Percentiles rank a stretch among this genome's conserved stretches.
Evolutionary conservation across 2,329 filamentous ascomycete species (phyloP).

Genomic region (Colletotrichum gigasporum): DNA sequence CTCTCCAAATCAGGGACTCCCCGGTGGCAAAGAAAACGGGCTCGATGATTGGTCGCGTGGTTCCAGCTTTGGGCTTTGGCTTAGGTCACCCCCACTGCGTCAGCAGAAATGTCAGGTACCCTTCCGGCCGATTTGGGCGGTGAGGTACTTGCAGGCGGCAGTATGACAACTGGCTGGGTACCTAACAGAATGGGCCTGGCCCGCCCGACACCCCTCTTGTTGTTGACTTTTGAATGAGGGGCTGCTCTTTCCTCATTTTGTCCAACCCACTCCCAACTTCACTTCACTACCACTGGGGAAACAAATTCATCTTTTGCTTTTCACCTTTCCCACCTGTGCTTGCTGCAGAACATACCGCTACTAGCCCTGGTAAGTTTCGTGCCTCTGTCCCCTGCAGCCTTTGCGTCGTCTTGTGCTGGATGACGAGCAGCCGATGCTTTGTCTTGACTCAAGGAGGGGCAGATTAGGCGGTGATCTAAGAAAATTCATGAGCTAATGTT

Average conservation of each 20-base stretch:
- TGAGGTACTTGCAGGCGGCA: slow-evolving; percentile 8
- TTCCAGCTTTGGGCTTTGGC: slow-evolving; percentile 24
- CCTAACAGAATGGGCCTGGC: slow-evolving; percentile 31
- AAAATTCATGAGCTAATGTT: slow-evolving; percentile 20
- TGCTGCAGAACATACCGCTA: slow-evolving; percentile 26
- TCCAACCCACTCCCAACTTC: slow-evolving; percentile 33
- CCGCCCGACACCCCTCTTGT: slow-evolving; percentile 32
- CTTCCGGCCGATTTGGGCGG: background rate
- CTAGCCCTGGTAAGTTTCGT: slow-evolving; percentile 21
- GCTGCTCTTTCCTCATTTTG: slow-evolving; percentile 33
- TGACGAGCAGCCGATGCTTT: slow-evolving; percentile 2
- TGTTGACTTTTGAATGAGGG: slow-evolving; percentile 34
- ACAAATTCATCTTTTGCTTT: slow-evolving; percentile 28
- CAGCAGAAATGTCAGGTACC: slow-evolving; percentile 9
- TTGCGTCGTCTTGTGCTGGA: background rate
- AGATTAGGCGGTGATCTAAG: slow-evolving; percentile 21
- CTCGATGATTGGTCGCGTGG: slow-evolving; percentile 24
- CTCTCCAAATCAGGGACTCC: slow-evolving; percentile 17
- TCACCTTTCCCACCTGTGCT: slow-evolving; percentile 17
- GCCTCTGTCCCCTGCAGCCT: background rate
- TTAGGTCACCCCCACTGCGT: slow-evolving; percentile 7
- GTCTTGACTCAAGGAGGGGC: slow-evolving; percentile 22
- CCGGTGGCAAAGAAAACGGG: slow-evolving; percentile 19
- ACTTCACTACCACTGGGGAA: slow-evolving; percentile 25
- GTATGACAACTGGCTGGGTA: slow-evolving; percentile 24